Evolutionary conservation across 129 eudicot genomes (phyloP).

Genomic region (Lonicera japonica): DNA sequence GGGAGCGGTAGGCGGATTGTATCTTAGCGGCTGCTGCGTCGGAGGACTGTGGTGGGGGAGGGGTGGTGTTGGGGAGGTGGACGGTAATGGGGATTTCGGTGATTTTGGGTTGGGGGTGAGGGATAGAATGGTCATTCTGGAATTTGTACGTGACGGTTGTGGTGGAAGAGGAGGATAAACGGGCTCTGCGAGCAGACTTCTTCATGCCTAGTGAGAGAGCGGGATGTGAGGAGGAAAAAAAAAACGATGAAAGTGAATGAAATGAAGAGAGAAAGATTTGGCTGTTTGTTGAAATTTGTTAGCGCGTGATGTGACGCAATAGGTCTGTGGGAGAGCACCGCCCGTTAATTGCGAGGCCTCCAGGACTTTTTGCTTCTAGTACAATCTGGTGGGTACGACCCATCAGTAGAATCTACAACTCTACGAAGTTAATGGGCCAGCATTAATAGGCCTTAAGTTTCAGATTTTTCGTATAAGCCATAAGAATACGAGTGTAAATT

Average conservation of each 20-base stretch:
- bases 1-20: conserved; percentile 70
- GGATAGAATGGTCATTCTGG: conserved; percentile 22
- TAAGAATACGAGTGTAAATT: too few relatives aligned
- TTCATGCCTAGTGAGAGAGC: conserved; percentile 3
- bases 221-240: neutral
- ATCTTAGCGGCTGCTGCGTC: conserved; percentile 73
- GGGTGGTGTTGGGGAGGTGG: conserved; percentile 7
- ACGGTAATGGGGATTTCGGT: conserved; percentile 41
- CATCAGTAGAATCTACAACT: too few relatives aligned
- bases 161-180: conserved; percentile 7
- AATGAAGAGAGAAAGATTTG: neutral
- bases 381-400: neutral
- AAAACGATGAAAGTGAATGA: neutral
- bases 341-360: conserved; percentile 7
- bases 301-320: neutral
- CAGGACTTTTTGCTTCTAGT: neutral
- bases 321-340: neutral
- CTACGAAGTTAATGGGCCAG: too few relatives aligned
- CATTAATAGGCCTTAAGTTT: too few relatives aligned
- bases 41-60: conserved; percentile 11
- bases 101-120: conserved; percentile 17
- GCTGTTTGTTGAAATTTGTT: conserved; percentile 7
- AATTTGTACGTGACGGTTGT: conserved; percentile 28
- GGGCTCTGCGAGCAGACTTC: conserved; percentile 26
- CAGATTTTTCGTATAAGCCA: too few relatives aligned